Percentiles rank a stretch among this genome's conserved stretches.
Evolutionary conservation across 192 early-diverging fungal species (phyloP).

Genomic region (Rhizoclosmatium globosum): DNA sequence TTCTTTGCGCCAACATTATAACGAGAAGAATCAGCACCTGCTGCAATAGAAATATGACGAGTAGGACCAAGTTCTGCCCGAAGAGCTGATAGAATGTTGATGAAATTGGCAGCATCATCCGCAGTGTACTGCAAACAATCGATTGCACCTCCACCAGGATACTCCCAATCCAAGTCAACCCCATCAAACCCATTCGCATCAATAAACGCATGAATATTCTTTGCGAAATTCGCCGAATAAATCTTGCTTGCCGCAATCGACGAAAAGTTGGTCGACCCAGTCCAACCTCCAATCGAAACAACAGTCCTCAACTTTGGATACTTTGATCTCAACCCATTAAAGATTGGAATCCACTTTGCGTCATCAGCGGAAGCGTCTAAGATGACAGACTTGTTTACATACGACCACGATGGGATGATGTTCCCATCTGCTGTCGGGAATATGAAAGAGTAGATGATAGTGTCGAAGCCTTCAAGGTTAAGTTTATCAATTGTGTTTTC

Average conservation of each 20-base stretch:
- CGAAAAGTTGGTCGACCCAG: conserved; percentile 25
- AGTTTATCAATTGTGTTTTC: conserved; percentile 19
- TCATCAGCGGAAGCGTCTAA: neutral
- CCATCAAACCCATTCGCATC: conserved; percentile 39
- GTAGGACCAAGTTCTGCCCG: conserved; percentile 25
- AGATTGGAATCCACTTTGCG: conserved; percentile 15
- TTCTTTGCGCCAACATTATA: neutral
- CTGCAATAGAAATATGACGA: conserved; percentile 16
- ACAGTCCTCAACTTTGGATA: conserved; percentile 20
- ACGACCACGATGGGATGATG: neutral
- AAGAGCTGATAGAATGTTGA: neutral
- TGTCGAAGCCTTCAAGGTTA: neutral
- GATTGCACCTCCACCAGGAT: conserved; percentile 20
- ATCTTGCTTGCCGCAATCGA: conserved; percentile 16
- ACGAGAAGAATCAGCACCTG: neutral
- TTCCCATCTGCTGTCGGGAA: neutral
- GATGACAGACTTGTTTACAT: neutral
- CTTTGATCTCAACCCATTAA: neutral
- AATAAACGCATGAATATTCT: conserved; percentile 11
- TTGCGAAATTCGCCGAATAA: conserved; percentile 2
- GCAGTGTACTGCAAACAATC: neutral
- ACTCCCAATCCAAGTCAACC: conserved; percentile 45
- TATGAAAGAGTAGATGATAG: conserved; percentile 14
- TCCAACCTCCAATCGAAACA: conserved; percentile 41
- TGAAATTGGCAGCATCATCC: conserved; percentile 19